These are phyloP conservation scores for Pseudogymnoascus pannorum DNA, from an alignment of 2,329 filamentous ascomycete genomes.

Conservation along the genomic window DNA sequence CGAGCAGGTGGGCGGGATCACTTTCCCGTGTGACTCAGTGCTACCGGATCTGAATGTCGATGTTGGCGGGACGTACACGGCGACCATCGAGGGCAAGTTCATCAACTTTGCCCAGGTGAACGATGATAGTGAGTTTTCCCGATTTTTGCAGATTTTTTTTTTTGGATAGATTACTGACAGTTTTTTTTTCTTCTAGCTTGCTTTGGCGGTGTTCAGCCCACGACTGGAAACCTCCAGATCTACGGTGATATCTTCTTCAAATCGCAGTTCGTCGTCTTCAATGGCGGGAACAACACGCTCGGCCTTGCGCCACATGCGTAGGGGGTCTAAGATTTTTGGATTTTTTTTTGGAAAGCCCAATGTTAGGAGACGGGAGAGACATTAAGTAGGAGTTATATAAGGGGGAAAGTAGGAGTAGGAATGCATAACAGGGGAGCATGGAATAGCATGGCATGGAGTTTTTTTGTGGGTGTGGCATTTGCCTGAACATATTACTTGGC, in stretches of 20 bases:
- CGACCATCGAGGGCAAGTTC: slow-evolving; percentile 34
- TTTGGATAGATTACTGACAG: background rate
- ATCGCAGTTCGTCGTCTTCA: slow-evolving; percentile 51
- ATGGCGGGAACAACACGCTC: slow-evolving; percentile 47
- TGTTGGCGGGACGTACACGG: slow-evolving; percentile 37
- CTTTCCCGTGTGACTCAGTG: slow-evolving; percentile 31
- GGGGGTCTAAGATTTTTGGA: background rate
- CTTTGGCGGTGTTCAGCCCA: slow-evolving; percentile 61
- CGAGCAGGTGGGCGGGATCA: slow-evolving; percentile 29
- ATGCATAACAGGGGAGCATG: background rate
- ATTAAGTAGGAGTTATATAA: background rate
- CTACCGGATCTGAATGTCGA: slow-evolving; percentile 32
- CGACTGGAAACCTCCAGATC: slow-evolving; percentile 49
- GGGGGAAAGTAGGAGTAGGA: background rate
- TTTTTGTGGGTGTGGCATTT: background rate
- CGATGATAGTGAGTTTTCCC: slow-evolving; percentile 41
- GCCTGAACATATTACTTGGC: slow-evolving; percentile 3
- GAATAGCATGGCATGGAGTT: background rate
- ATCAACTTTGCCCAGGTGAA: slow-evolving; percentile 48
- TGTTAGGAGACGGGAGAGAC: background rate
- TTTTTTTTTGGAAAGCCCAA: background rate
- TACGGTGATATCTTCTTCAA: slow-evolving; percentile 57
- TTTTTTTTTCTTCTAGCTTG: slow-evolving; percentile 39
- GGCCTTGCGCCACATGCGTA: slow-evolving; percentile 38
- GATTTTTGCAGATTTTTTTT: slow-evolving; percentile 11